phyloP scores from a whole-genome alignment of 2,329 filamentous ascomycete species.

The Neopestalotiopsis rosae region DNA sequence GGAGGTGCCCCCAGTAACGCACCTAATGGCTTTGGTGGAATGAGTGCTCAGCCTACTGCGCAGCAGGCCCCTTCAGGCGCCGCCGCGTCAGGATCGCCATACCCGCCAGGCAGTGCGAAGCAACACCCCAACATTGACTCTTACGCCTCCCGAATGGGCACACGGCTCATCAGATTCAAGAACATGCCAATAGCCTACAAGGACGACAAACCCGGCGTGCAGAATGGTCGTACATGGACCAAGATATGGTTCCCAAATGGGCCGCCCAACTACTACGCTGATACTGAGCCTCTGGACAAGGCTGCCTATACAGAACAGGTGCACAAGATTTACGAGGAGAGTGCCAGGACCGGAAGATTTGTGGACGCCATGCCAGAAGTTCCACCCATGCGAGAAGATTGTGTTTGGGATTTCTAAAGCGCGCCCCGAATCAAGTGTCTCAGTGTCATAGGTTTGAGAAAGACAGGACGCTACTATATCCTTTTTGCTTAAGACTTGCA shows the following conservation, averaged over 20 bases:
- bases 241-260: conserved; percentile 79
- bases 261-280: conserved; percentile 65
- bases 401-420: conserved; percentile 71
- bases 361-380: conserved; percentile 76
- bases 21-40: conserved; percentile 26
- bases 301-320: conserved; percentile 62
- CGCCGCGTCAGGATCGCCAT: conserved; percentile 40
- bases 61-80: conserved; percentile 22
- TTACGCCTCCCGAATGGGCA: conserved; percentile 50
- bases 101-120: conserved; percentile 48
- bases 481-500: background rate
- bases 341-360: conserved; percentile 71
- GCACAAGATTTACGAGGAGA: conserved; percentile 67
- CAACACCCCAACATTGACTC: conserved; percentile 50
- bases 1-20: conserved; percentile 27
- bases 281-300: conserved; percentile 63
- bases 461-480: background rate
- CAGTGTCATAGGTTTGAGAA: background rate
- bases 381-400: conserved; percentile 80
- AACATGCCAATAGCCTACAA: conserved; percentile 67
- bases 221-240: conserved; percentile 58
- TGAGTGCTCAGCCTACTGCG: conserved; percentile 22
- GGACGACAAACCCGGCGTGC: conserved; percentile 31
- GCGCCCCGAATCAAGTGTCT: background rate
- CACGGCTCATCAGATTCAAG: conserved; percentile 64